These are phyloP conservation scores for Solidago caesia DNA, from an alignment of 129 eudicot genomes.

Conservation along the genomic window DNA sequence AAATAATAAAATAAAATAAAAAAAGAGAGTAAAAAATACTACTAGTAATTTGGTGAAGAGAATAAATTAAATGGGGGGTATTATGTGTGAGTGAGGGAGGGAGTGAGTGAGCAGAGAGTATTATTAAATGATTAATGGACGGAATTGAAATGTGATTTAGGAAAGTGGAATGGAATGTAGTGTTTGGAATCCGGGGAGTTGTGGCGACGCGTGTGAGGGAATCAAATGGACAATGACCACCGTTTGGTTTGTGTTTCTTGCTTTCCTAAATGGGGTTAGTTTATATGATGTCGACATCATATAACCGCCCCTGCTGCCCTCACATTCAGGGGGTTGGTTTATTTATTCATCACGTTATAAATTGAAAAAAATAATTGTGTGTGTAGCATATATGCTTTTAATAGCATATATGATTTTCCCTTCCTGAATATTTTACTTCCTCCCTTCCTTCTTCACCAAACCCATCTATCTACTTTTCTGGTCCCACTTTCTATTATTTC, in stretches of 20 bases:
- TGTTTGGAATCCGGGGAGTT: constrained; percentile 50
- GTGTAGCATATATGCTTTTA: too few relatives aligned
- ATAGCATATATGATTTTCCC: too few relatives aligned
- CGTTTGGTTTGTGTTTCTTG: neutral
- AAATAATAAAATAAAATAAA: neutral
- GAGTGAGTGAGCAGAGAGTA: neutral
- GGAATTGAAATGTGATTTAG: constrained; percentile 53
- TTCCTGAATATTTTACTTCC: too few relatives aligned
- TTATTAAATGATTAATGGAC: constrained; percentile 32
- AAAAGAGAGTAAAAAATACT: neutral
- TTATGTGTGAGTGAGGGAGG: neutral
- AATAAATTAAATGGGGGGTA: neutral
- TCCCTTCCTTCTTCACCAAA: too few relatives aligned
- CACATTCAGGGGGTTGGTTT: too few relatives aligned
- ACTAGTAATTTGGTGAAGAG: neutral
- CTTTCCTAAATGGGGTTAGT: neutral
- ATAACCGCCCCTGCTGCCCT: neutral
- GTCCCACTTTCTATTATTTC: too few relatives aligned
- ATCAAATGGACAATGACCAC: constrained; percentile 37
- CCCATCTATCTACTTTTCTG: too few relatives aligned
- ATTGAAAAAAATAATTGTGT: too few relatives aligned
- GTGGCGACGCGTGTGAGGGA: constrained; percentile 52
- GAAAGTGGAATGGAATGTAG: constrained; percentile 35
- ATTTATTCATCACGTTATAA: too few relatives aligned
- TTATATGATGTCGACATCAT: too few relatives aligned